Evolutionary conservation across 768 basidiomycete genomes (phyloP), one percentile per base, ranked within the genome.

Genomic region (Hygrocybe coccinea): DNA sequence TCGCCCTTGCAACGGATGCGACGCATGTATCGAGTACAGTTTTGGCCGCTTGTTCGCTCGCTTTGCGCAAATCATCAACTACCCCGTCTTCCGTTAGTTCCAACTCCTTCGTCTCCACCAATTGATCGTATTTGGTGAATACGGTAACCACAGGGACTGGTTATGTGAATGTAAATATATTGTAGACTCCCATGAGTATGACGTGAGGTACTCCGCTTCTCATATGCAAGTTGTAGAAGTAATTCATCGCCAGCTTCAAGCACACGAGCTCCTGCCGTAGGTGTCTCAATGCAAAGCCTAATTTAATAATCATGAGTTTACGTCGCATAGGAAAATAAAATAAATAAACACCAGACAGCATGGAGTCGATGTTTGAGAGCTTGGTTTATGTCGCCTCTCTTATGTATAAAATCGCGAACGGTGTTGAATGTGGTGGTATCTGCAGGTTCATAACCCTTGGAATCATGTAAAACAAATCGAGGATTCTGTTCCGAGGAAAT

Each of bases 261-360:
- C 3, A 67, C 54, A 5, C 59, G 65, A 19, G 57, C 63, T 14
- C 60, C 65, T n/a, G 59, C 62, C 21, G 41, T 51, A 1, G 71
- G 71, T 2, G 66, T 65, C 49, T 64, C 58, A 10, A 69, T 59
- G 57, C 71, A 72, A 10, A 69, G 46, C 71, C 71, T 72, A n/a
- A n/a, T n/a, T n/a, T n/a, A n/a, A n/a, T n/a, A n/a, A n/a, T n/a
- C n/a, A n/a, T n/a, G n/a, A n/a, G n/a, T n/a, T n/a, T n/a, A n/a
- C n/a, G n/a, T n/a, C n/a, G n/a, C n/a, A n/a, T n/a, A n/a, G n/a
- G n/a, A n/a, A n/a, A n/a, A n/a, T n/a, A n/a, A n/a, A n/a, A n/a
- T n/a, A n/a, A n/a, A n/a, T n/a, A n/a, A n/a, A 7, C 51, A 65
- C 71, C 70, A 72, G 29, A 72, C 67, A 3, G 54, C 69, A 52